phyloP scores from a whole-genome alignment of 768 basidiomycete species.

The Psilocybe tampanensis region DNA sequence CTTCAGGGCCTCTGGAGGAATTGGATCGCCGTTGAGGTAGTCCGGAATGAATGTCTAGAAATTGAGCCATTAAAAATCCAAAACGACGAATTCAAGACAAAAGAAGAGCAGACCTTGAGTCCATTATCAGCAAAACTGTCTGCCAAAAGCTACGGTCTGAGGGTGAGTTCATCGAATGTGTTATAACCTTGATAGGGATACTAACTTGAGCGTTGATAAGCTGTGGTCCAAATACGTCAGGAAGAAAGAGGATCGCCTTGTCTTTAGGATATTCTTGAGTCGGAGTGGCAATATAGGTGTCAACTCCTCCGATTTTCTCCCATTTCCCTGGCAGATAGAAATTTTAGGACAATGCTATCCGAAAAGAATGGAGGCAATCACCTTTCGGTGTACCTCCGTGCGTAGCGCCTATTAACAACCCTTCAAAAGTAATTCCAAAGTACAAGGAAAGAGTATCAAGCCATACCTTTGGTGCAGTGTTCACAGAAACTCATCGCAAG shows the following conservation, averaged over 20 bases:
- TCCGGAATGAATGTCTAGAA: conserved; percentile 33
- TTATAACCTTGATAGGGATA: not conserved
- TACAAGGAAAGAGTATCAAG: too few relatives aligned
- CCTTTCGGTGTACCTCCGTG: conserved; percentile 52
- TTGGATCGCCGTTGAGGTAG: conserved; percentile 39
- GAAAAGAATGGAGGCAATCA: conserved; percentile 16
- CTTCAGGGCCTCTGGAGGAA: conserved; percentile 33
- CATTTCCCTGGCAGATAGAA: conserved; percentile 43
- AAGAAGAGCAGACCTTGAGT: conserved; percentile 34
- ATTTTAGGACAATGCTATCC: too few relatives aligned
- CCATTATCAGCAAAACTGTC: conserved; percentile 46
- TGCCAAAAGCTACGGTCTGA: conserved; percentile 13
- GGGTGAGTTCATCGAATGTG: not conserved
- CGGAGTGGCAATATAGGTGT: conserved; percentile 58
- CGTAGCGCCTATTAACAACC: conserved; percentile 52
- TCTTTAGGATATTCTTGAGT: conserved; percentile 49
- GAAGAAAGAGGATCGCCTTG: conserved; percentile 57
- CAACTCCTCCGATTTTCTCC: conserved; percentile 50
- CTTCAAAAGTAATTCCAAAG: too few relatives aligned
- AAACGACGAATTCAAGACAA: not conserved
- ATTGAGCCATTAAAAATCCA: conserved; percentile 3
- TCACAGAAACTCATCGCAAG: conserved; percentile 39
- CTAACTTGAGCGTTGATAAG: conserved; percentile 41
- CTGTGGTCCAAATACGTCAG: conserved; percentile 55
- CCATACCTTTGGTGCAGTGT: conserved; percentile 55